phyloP scores from a whole-genome alignment of 441 rosid genomes.

The Bocquillonia castaneifolia region DNA sequence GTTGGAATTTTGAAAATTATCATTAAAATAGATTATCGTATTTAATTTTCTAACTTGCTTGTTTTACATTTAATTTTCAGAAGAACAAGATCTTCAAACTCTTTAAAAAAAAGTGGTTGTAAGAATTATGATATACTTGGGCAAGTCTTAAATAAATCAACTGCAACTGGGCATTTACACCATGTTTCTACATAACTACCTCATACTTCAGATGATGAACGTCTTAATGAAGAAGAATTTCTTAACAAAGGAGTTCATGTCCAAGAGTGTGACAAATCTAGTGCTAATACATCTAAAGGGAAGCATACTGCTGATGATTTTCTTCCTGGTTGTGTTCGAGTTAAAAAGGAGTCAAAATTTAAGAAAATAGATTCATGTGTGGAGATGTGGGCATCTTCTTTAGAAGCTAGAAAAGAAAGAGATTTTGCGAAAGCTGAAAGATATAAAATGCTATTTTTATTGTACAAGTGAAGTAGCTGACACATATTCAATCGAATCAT shows the following conservation, averaged over 20 bases:
- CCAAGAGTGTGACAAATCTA: background rate
- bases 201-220: background rate
- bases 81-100: background rate
- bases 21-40: too few species aligned
- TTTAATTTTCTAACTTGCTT: background rate
- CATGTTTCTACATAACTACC: background rate
- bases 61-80: background rate
- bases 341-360: slow-evolving; percentile 1
- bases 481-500: background rate
- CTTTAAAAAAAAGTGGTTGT: background rate
- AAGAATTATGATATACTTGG: background rate
- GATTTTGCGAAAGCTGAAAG: background rate
- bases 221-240: background rate
- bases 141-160: background rate
- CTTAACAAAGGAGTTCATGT: background rate
- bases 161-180: background rate
- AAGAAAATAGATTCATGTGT: background rate
- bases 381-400: background rate
- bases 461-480: background rate
- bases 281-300: too few species aligned
- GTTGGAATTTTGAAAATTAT: background rate
- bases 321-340: background rate
- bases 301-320: background rate
- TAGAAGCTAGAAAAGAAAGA: background rate
- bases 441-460: background rate